Conservation (phyloP, 2,329 filamentous ascomycete species). For the Dothistroma septosporum region DNA sequence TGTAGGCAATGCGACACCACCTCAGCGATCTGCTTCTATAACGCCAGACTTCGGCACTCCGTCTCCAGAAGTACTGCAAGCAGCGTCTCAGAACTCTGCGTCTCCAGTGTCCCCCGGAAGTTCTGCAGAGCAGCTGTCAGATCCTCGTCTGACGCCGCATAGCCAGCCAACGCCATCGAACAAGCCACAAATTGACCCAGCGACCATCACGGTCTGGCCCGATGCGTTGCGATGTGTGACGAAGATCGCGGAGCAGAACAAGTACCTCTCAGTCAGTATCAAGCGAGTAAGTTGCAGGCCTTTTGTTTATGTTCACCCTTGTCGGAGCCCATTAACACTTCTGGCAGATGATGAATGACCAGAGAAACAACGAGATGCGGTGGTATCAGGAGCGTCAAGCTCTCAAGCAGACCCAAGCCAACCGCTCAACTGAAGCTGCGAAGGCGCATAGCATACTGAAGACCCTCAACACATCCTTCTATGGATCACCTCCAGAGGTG, state of each 20-base stretch:
- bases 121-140: constrained; percentile 7
- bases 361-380: constrained; percentile 59
- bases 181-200: constrained; percentile 41
- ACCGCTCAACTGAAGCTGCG: constrained; percentile 26
- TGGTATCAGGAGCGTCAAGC: constrained; percentile 44
- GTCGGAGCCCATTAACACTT: constrained; percentile 25
- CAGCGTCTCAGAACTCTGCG: neutral
- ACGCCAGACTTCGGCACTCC: constrained; percentile 3
- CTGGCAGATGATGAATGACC: constrained; percentile 56
- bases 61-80: constrained; percentile 1
- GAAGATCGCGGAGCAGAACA: constrained; percentile 45
- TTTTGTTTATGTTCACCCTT: neutral
- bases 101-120: neutral
- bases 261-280: constrained; percentile 39
- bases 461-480: constrained; percentile 21
- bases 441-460: constrained; percentile 33
- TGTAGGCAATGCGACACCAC: neutral
- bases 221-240: constrained; percentile 45
- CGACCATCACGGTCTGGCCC: constrained; percentile 48
- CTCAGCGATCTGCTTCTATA: constrained; percentile 2
- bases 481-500: constrained; percentile 9
- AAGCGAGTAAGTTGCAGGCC: constrained; percentile 35
- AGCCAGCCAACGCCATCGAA: constrained; percentile 19
- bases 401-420: constrained; percentile 33
- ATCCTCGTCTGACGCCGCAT: constrained; percentile 26